A percentile compares a stretch with the other conserved stretches of the same genome.
Conservation (phyloP, 768 basidiomycete species). For the Macrolepiota fuliginosa region DNA sequence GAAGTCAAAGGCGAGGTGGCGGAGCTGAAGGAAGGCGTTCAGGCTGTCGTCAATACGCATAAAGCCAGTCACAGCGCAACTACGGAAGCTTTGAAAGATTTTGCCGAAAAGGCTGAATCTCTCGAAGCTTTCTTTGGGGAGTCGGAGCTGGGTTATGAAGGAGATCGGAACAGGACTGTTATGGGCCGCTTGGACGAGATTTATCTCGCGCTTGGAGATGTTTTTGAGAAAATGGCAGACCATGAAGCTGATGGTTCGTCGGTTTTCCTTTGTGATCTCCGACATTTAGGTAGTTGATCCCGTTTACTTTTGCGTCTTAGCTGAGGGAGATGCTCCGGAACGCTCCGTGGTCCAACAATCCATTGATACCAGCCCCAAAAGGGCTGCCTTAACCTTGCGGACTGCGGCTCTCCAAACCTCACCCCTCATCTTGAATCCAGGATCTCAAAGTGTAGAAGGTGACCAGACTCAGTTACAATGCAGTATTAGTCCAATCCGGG, state of each 20-base stretch:
- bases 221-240: neutral
- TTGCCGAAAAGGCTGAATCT: neutral
- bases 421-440: neutral
- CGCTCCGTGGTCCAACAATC: neutral
- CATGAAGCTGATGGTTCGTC: neutral
- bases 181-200: slow-evolving; percentile 9
- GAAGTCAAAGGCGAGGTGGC: neutral
- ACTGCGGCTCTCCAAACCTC: neutral
- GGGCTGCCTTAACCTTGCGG: neutral
- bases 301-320: neutral
- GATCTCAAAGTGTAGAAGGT: neutral
- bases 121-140: neutral
- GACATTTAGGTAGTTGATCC: neutral
- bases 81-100: neutral
- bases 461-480: neutral
- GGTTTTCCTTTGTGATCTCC: neutral
- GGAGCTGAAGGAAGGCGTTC: neutral
- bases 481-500: neutral
- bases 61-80: neutral
- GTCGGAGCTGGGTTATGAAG: neutral
- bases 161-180: neutral
- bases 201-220: neutral
- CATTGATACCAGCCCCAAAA: neutral
- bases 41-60: neutral
- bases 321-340: no score